phyloP scores from a whole-genome alignment of 768 basidiomycete genomes.

The Boletus coccyginus region DNA sequence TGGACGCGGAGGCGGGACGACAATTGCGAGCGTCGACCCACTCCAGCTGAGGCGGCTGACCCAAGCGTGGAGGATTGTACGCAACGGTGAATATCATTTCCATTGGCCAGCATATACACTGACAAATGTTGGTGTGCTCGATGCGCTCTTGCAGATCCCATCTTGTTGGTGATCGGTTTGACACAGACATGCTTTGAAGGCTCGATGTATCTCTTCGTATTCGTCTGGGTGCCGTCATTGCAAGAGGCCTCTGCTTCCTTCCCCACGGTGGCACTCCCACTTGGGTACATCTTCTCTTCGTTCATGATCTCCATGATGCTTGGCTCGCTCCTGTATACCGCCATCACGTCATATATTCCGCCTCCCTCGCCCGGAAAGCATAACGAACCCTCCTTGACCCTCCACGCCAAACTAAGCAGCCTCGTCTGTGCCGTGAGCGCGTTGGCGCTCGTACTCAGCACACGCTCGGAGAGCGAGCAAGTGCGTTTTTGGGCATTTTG shows the following conservation, averaged over 20 bases:
- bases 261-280: slow-evolving; percentile 46
- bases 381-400: slow-evolving; percentile 41
- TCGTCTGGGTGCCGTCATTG: slow-evolving; percentile 76
- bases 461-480: slow-evolving; percentile 42
- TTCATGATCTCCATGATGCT: slow-evolving; percentile 86
- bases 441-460: slow-evolving; percentile 50
- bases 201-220: slow-evolving; percentile 84
- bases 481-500: slow-evolving; percentile 73
- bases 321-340: slow-evolving; percentile 68
- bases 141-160: slow-evolving; percentile 42
- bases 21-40: slow-evolving; percentile 30
- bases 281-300: slow-evolving; percentile 77
- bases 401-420: slow-evolving; percentile 68
- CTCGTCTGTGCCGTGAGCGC: slow-evolving; percentile 59
- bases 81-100: slow-evolving; percentile 37
- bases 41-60: slow-evolving; percentile 53
- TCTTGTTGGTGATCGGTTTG: slow-evolving; percentile 62
- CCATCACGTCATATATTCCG: slow-evolving; percentile 38
- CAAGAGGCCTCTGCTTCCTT: slow-evolving; percentile 53
- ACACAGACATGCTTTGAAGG: slow-evolving; percentile 83
- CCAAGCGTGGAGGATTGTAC: slow-evolving; percentile 57
- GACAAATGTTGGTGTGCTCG: background rate
- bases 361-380: slow-evolving; percentile 20
- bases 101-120: background rate
- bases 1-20: slow-evolving; percentile 42